phyloP scores from a whole-genome alignment of 1,284 basidiomycete genomes.

The Salmacisia buchloeana region DNA sequence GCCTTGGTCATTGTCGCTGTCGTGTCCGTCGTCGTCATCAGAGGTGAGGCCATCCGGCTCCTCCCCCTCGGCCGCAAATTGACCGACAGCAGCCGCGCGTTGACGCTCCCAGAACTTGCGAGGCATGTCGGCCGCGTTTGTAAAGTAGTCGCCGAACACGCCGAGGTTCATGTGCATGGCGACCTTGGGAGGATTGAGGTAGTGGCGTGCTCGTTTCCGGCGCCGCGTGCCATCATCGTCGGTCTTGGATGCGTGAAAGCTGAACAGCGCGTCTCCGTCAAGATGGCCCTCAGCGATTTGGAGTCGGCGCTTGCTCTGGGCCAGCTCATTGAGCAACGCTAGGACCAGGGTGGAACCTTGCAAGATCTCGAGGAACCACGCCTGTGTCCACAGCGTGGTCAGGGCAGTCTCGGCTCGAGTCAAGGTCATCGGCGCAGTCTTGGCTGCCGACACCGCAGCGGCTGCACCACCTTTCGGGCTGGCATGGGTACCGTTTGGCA shows the following conservation, averaged over 20 bases:
- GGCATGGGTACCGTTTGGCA: not conserved
- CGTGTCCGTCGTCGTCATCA: not conserved
- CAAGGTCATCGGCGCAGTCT: not conserved
- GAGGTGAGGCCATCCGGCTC: not conserved
- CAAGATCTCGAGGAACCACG: slow-evolving; percentile 2
- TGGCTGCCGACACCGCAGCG: not conserved
- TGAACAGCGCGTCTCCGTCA: not conserved
- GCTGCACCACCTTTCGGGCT: too few relatives aligned
- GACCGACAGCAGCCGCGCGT: not conserved
- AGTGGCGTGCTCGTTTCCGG: not conserved
- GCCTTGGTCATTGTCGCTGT: not conserved
- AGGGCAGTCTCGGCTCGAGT: not conserved
- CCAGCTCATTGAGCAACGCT: slow-evolving; percentile 1
- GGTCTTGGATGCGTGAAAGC: not conserved
- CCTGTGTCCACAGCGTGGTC: not conserved
- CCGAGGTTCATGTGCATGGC: slow-evolving; percentile 3
- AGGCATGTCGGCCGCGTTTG: slow-evolving; percentile 4
- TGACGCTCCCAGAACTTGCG: slow-evolving; percentile 5
- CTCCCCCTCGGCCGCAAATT: not conserved
- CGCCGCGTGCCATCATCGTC: not conserved
- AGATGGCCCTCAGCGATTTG: not conserved
- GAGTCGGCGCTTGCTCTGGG: not conserved
- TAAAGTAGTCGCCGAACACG: not conserved
- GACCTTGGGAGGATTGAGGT: not conserved
- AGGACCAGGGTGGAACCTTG: slow-evolving; percentile 3